Evolutionary conservation across 495 filamentous ascomycete genomes (phyloP).

Genomic region (Penicillium paxilli): DNA sequence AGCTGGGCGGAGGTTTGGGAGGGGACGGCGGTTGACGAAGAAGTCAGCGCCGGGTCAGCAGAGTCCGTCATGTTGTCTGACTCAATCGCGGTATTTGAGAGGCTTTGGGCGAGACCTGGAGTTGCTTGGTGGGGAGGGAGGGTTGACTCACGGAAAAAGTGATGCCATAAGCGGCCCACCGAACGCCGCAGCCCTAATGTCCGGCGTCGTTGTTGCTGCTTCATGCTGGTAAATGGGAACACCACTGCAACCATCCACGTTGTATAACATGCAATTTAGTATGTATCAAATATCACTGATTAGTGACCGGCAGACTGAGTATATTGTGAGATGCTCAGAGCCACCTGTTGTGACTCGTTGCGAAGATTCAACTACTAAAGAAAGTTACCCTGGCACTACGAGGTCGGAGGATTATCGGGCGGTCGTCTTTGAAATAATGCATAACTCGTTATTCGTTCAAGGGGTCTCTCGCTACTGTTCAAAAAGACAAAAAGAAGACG

Average conservation of each 20-base stretch:
- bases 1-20: constrained; percentile 14
- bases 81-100: constrained; percentile 19
- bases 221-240: not conserved
- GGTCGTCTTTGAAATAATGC: constrained; percentile 17
- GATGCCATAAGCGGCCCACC: constrained; percentile 42
- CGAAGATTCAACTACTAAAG: too few species aligned
- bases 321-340: too few species aligned
- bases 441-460: constrained; percentile 30
- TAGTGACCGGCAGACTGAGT: too few species aligned
- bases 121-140: constrained; percentile 34
- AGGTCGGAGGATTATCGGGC: not conserved
- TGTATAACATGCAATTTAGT: too few species aligned
- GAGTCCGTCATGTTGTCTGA: constrained; percentile 33
- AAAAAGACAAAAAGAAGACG: constrained; percentile 22
- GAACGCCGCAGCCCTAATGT: constrained; percentile 27
- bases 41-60: constrained; percentile 22
- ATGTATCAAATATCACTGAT: too few species aligned
- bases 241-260: too few species aligned
- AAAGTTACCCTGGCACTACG: not conserved
- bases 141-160: constrained; percentile 41
- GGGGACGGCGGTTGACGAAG: constrained; percentile 14
- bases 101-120: constrained; percentile 17
- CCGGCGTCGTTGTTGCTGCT: constrained; percentile 6
- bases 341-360: too few species aligned
- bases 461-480: constrained; percentile 25